Base-by-base conservation (phyloP, 192 early-diverging fungal genomes). In the Backusella psychrophila region DNA sequence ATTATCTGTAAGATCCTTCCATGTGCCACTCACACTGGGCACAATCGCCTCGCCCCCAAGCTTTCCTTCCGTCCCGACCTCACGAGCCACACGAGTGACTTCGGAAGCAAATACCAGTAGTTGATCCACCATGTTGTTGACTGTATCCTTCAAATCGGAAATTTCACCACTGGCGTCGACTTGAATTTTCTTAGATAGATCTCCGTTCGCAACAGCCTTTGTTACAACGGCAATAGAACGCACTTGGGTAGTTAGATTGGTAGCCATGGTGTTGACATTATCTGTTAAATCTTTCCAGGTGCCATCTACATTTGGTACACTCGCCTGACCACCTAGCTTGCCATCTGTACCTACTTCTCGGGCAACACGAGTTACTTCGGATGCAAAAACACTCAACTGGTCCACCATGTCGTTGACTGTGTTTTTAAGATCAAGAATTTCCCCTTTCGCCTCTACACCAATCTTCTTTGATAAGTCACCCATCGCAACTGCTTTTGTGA, bases 81-180 rank as follows among this genome's bases (percentile, higher is more conserved):
- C 73, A 34, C 42, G 41, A 26, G 73, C 41, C 21, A 75, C 73
- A 44, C 73, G 63, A 46, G 73, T 75, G 73, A 90, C 89, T 74
- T 88, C 85, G 11, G 77, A 78, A 0, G 89, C 84, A 74, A 87
- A 89, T 3, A 86, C 85, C n/a, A 91, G 89, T 41, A 95, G 82
- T 81, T 49, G 91, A 77, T 78, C 90, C 85, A 94, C 91, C 92
- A 95, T 95, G 63, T 91, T 85, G 78, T 95, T 93, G 75, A 94
- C 92, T 84, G 88, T 89, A 67, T 85, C 88, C 81, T 92, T 91
- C 72, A 89, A 67, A 85, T 88, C 91, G 33, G 66, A 42, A n/a
- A 93, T 93, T 74, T 93, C 91, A 53, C 91, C 91, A 76, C 85
- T 82, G 0, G 89, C 88, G 46, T 90, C 87, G 15, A 91, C 79